Evolutionary conservation across 257 asterid genomes (phyloP).

Genomic region (Nicotiana tabacum): DNA sequence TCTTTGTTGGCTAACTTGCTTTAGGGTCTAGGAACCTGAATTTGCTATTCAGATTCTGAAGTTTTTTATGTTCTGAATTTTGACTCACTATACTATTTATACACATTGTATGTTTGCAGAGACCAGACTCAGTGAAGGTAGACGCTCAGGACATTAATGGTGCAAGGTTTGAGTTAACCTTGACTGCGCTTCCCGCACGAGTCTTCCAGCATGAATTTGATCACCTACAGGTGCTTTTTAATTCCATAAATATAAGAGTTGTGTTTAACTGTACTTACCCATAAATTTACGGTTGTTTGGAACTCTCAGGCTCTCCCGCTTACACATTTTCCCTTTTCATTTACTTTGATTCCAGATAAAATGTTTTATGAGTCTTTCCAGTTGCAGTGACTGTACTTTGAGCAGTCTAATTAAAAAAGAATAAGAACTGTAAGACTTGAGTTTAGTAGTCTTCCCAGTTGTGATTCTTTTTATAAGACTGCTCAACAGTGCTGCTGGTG

Average conservation of each 20-base stretch:
- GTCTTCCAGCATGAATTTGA: constrained; percentile 93
- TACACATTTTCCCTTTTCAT: constrained; percentile 37
- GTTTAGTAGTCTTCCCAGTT: background rate
- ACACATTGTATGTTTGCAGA: constrained; percentile 33
- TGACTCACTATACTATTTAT: background rate
- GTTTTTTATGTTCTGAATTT: background rate
- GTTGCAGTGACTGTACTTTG: background rate
- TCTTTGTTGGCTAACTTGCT: background rate
- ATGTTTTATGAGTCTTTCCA: background rate
- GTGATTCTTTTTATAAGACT: background rate
- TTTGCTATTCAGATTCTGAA: background rate
- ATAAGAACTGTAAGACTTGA: background rate
- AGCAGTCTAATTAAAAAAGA: background rate
- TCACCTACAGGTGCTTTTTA: constrained; percentile 67
- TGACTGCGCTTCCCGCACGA: constrained; percentile 77
- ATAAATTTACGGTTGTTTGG: background rate
- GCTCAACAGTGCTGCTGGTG: background rate
- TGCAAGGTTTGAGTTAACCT: constrained; percentile 52
- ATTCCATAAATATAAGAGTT: background rate
- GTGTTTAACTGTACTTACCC: background rate
- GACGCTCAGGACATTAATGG: constrained; percentile 83
- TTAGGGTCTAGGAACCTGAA: background rate
- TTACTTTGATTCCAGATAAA: background rate
- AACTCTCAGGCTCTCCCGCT: constrained; percentile 37
- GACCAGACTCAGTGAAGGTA: constrained; percentile 77